Base-by-base conservation (phyloP, 768 basidiomycete genomes). In the Tylopilus sp. region DNA sequence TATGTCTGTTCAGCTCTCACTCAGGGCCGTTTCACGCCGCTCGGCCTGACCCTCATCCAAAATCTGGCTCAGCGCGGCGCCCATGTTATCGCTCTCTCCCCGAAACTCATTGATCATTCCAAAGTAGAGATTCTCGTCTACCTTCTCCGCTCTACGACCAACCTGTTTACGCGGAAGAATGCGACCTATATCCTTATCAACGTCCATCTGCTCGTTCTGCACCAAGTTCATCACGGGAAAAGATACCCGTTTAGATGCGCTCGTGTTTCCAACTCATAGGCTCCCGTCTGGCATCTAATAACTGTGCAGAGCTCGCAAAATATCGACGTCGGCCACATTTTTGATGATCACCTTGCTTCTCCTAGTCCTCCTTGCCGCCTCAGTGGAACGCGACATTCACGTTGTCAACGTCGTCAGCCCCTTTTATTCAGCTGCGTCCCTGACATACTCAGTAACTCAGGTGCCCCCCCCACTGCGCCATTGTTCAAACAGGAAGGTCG, bases 181-280 rank as follows among this genome's bases (percentile, higher is more conserved):
- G 88, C 59, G 85, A 91, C 62, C 69, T n/a, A n/a, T 91, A 0
- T 51, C 76, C 0, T 85, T 85, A 0, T 81, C 88, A 0, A 67
- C 76, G 0, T 83, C 85, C 18, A 79, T 95, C 13, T 79, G 82
- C 28, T 70, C 73, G 10, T n/a, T n/a, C n/a, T n/a, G n/a, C n/a
- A n/a, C n/a, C n/a, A n/a, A n/a, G n/a, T n/a, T n/a, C n/a, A n/a
- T n/a, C n/a, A n/a, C n/a, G n/a, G n/a, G n/a, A n/a, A n/a, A n/a
- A n/a, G n/a, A n/a, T n/a, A n/a, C n/a, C n/a, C n/a, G n/a, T n/a
- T n/a, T n/a, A n/a, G n/a, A n/a, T n/a, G n/a, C n/a, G n/a, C n/a
- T n/a, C n/a, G 93, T 95, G 63, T 86, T 88, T 90, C 59, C 73
- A 73, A 18, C 79, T 81, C 25, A 75, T 88, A 25, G 87, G 86